Evolutionary conservation across 2,329 filamentous ascomycete species (phyloP).

Genomic region (Thelonectria discophora): DNA sequence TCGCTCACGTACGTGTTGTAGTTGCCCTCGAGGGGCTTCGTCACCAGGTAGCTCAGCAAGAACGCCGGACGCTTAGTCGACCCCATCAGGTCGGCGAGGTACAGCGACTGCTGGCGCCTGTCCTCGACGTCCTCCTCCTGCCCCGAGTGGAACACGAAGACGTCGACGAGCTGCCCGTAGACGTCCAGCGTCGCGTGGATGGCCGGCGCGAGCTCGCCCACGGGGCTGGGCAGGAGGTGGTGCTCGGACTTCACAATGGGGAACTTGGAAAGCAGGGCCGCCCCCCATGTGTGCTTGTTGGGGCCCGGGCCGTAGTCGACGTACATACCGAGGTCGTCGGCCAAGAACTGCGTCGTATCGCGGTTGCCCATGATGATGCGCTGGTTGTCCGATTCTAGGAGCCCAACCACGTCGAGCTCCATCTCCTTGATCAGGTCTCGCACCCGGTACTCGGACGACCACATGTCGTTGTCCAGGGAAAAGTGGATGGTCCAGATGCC

Average conservation of each 20-base stretch:
- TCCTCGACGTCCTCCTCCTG: constrained; percentile 98
- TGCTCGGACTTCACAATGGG: constrained; percentile 97
- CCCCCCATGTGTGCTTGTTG: constrained; percentile 99
- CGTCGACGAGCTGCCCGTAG: constrained; percentile 88
- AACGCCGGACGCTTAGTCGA: constrained; percentile 81
- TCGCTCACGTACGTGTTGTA: constrained; percentile 96
- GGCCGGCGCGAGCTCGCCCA: constrained; percentile 92
- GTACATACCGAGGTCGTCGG: constrained; percentile 98
- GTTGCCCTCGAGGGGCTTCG: constrained; percentile 88
- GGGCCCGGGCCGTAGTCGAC: constrained; percentile 96
- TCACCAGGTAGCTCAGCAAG: constrained; percentile 91
- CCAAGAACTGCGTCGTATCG: constrained; percentile 92
- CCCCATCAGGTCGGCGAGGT: constrained; percentile 89
- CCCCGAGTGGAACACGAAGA: constrained; percentile 98
- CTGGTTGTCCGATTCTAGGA: constrained; percentile 92
- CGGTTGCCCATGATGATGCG: constrained; percentile 99
- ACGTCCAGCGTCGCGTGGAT: constrained; percentile 97
- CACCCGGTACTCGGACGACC: constrained; percentile 95
- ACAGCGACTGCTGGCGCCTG: constrained; percentile 83
- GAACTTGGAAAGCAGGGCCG: constrained; percentile 93
- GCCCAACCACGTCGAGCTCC: constrained; percentile 97
- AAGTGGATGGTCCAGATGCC: constrained; percentile 99
- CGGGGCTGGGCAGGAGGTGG: constrained; percentile 90
- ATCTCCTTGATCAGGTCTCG: constrained; percentile 89
- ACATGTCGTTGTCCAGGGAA: constrained; percentile 98